A percentile compares a stretch with the other conserved stretches of the same genome.
These are phyloP conservation scores for Daldinia vernicosa DNA, from an alignment of 495 filamentous ascomycete species.

Conservation along the genomic window DNA sequence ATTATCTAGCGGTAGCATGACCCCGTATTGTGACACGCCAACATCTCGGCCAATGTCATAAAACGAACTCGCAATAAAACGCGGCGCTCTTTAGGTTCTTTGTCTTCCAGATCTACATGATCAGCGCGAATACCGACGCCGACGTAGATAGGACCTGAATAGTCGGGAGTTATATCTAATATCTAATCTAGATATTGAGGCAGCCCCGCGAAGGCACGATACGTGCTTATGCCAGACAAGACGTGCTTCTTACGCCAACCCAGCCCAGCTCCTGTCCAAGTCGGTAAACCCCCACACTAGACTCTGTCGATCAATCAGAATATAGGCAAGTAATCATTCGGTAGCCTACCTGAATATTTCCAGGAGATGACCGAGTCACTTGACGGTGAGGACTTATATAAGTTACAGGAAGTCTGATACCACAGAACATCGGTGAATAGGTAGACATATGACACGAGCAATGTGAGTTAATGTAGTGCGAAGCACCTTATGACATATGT, in stretches of 20 bases:
- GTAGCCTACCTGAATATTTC: conserved; percentile 4
- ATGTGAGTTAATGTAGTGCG: conserved; percentile 17
- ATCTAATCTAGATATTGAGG: background rate
- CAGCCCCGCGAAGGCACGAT: background rate
- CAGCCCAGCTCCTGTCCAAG: background rate
- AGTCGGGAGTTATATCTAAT: background rate
- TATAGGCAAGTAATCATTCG: background rate
- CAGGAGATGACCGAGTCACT: background rate
- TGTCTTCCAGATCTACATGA: background rate
- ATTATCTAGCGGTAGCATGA: conserved; percentile 36
- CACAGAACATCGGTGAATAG: conserved; percentile 6
- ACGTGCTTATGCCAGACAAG: conserved; percentile 3
- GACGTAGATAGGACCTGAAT: background rate
- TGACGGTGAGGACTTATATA: conserved; percentile 7
- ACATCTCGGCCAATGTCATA: conserved; percentile 15
- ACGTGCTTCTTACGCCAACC: background rate
- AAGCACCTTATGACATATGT: conserved; percentile 11
- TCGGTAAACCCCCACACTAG: background rate
- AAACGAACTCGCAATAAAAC: background rate
- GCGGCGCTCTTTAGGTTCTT: background rate
- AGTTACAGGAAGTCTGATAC: background rate
- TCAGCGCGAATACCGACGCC: background rate
- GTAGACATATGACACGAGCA: conserved; percentile 23
- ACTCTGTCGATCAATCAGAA: conserved; percentile 9
- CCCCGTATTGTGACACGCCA: conserved; percentile 32